Conservation (phyloP, 768 basidiomycete species). For the Cyclocybe aegerita region DNA sequence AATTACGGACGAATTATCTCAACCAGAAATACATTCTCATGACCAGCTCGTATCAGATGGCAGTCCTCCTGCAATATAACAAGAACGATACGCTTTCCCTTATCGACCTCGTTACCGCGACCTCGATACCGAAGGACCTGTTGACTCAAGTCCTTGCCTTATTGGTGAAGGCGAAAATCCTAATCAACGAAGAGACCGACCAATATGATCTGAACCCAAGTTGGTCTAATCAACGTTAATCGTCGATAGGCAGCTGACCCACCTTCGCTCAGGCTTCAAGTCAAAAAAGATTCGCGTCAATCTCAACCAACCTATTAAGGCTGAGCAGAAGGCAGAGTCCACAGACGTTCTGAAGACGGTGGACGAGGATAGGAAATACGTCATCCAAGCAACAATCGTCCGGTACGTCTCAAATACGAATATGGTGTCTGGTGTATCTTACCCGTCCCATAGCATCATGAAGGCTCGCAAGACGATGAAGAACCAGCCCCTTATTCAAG, state of each 20-base stretch:
- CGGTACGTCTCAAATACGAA: constrained; percentile 42
- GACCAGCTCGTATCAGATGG: constrained; percentile 94
- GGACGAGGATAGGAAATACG: constrained; percentile 96
- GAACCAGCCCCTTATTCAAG: constrained; percentile 86
- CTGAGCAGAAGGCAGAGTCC: constrained; percentile 90
- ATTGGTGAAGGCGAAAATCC: constrained; percentile 83
- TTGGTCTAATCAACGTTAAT: constrained; percentile 20
- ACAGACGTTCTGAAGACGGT: constrained; percentile 93
- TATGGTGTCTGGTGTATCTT: constrained; percentile 1
- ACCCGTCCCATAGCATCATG: constrained; percentile 67
- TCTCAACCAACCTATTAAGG: constrained; percentile 89
- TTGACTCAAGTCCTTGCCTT: constrained; percentile 67
- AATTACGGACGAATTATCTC: constrained; percentile 89
- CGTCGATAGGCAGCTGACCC: not conserved
- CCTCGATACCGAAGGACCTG: constrained; percentile 77
- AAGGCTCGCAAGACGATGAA: constrained; percentile 96
- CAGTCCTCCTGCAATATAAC: constrained; percentile 94
- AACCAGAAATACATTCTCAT: constrained; percentile 95
- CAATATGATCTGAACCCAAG: constrained; percentile 90
- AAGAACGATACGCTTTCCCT: constrained; percentile 82
- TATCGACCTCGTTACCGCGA: constrained; percentile 76
- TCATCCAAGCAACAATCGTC: constrained; percentile 94
- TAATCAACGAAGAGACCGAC: constrained; percentile 84
- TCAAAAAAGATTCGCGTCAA: constrained; percentile 94
- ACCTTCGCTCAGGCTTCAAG: constrained; percentile 63